phyloP scores from a whole-genome alignment of 371 early-diverging fungal genomes.

The Actinomucor elegans region DNA sequence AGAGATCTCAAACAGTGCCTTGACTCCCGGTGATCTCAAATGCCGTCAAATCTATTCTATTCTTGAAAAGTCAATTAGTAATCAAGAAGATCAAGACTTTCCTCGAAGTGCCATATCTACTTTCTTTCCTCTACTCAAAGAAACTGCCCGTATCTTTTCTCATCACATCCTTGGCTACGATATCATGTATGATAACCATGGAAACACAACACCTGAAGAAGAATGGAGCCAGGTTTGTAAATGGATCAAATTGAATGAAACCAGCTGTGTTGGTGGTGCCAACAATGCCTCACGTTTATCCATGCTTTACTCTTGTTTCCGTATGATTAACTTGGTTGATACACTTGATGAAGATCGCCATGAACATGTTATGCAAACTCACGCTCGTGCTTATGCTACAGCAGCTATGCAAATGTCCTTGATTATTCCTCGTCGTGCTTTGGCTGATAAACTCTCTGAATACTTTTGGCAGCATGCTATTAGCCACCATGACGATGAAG shows the following conservation, averaged over 20 bases:
- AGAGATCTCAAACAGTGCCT: background rate
- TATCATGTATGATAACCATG: slow-evolving; percentile 22
- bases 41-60: slow-evolving; percentile 29
- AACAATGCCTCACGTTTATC: slow-evolving; percentile 17
- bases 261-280: slow-evolving; percentile 30
- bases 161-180: slow-evolving; percentile 43
- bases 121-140: slow-evolving; percentile 13
- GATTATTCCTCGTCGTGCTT: slow-evolving; percentile 9
- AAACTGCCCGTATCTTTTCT: slow-evolving; percentile 24
- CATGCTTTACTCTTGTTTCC: slow-evolving; percentile 33
- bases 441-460: slow-evolving; percentile 16
- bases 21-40: slow-evolving; percentile 34
- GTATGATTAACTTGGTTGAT: slow-evolving; percentile 43
- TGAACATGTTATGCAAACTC: slow-evolving; percentile 9
- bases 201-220: slow-evolving; percentile 12
- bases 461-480: slow-evolving; percentile 34
- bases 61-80: slow-evolving; percentile 14
- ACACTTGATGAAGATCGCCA: slow-evolving; percentile 30
- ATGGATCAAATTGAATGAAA: slow-evolving; percentile 48
- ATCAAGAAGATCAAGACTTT: slow-evolving; percentile 14
- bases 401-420: slow-evolving; percentile 40
- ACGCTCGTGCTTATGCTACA: slow-evolving; percentile 43
- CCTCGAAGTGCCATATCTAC: slow-evolving; percentile 3
- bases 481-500: slow-evolving; percentile 12
- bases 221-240: slow-evolving; percentile 36